These are phyloP conservation scores for Arthrobotrys pseudoclavata DNA, from an alignment of 2,329 filamentous ascomycete genomes.

Conservation along the genomic window DNA sequence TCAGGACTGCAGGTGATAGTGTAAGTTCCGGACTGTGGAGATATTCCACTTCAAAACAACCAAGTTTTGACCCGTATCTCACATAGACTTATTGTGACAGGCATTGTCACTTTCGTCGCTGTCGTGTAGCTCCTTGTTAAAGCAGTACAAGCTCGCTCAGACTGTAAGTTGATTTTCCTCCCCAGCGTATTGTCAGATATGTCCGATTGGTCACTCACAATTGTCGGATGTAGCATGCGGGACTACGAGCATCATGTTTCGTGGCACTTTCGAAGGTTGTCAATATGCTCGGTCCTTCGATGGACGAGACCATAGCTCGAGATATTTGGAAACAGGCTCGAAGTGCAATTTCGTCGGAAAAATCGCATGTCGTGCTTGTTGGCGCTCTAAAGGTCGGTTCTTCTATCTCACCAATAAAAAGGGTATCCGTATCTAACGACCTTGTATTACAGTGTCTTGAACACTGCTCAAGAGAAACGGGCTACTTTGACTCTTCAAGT, in stretches of 20 bases:
- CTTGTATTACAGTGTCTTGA: slow-evolving; percentile 80
- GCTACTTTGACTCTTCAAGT: slow-evolving; percentile 86
- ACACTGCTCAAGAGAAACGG: slow-evolving; percentile 77
- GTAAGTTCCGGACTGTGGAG: slow-evolving; percentile 58
- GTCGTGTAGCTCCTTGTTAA: slow-evolving; percentile 79
- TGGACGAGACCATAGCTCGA: slow-evolving; percentile 86
- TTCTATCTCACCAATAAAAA: not conserved
- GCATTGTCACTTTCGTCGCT: slow-evolving; percentile 76
- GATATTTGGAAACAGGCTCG: slow-evolving; percentile 95
- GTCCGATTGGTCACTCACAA: slow-evolving; percentile 10
- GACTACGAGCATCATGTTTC: slow-evolving; percentile 83
- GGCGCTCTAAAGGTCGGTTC: slow-evolving; percentile 62
- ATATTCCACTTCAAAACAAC: slow-evolving; percentile 44
- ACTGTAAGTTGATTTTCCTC: slow-evolving; percentile 66
- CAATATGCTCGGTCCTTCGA: slow-evolving; percentile 79
- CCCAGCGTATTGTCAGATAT: not conserved
- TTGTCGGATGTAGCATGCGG: slow-evolving; percentile 73
- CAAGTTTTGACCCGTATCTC: slow-evolving; percentile 57
- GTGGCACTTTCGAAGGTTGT: slow-evolving; percentile 81
- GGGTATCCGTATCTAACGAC: slow-evolving; percentile 64
- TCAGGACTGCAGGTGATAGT: slow-evolving; percentile 92
- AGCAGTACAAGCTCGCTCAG: slow-evolving; percentile 82
- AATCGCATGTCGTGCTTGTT: slow-evolving; percentile 83
- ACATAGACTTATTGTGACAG: slow-evolving; percentile 60
- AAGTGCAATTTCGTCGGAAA: slow-evolving; percentile 81